These are phyloP conservation scores for Vigna nakashimae DNA, from an alignment of 306 rosid species.

Conservation along the genomic window DNA sequence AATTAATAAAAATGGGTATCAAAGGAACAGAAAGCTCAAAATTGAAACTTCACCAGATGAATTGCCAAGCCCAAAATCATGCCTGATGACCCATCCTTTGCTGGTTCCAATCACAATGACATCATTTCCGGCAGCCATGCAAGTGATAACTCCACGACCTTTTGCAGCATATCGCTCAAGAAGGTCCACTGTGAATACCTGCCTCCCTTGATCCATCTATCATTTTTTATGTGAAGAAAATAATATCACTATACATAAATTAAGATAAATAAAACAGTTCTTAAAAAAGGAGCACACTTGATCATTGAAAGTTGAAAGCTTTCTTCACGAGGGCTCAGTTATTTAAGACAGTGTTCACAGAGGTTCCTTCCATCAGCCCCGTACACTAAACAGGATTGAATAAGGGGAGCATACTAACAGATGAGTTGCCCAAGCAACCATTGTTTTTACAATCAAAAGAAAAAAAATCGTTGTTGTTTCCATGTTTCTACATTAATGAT, in stretches of 20 bases:
- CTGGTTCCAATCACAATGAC: constrained; percentile 92
- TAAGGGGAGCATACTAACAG: background rate
- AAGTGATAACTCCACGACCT: constrained; percentile 87
- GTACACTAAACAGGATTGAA: background rate
- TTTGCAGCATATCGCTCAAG: constrained; percentile 90
- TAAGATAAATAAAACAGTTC: constrained; percentile 10
- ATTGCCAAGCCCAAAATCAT: constrained; percentile 93
- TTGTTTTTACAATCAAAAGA: background rate
- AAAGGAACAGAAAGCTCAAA: constrained; percentile 2
- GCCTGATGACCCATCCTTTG: constrained; percentile 95
- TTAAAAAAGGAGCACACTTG: constrained; percentile 7
- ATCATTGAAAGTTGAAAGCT: background rate
- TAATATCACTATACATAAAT: background rate
- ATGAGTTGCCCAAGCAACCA: background rate
- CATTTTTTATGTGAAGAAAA: background rate
- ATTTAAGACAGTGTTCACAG: background rate
- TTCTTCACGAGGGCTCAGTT: background rate
- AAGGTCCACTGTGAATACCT: constrained; percentile 92
- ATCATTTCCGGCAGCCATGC: constrained; percentile 94
- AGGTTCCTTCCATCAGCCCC: background rate
- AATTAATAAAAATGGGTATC: background rate
- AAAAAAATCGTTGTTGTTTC: background rate
- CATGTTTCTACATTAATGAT: background rate
- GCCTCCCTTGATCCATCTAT: constrained; percentile 86
- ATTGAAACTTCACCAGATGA: constrained; percentile 61